Percentiles rank a stretch among this genome's conserved stretches.
phyloP scores from a whole-genome alignment of 73 alveolate genomes.

The Strombidium stylifer region DNA sequence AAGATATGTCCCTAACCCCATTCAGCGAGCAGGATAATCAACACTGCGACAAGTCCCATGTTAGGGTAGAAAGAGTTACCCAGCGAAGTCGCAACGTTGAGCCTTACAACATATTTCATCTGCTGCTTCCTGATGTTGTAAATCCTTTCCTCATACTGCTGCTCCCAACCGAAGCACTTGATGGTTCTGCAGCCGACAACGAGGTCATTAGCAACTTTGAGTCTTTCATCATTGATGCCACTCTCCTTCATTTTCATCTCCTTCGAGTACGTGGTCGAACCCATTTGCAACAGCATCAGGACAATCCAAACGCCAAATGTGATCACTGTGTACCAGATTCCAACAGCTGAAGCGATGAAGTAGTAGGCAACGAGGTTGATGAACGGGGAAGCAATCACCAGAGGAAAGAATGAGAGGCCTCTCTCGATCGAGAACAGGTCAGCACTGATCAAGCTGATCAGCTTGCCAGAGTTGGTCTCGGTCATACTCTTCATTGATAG shows the following conservation, averaged over 20 bases:
- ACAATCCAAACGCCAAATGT: too few species aligned
- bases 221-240: too few species aligned
- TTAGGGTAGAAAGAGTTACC: neutral
- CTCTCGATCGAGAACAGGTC: slow-evolving; percentile 6
- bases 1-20: neutral
- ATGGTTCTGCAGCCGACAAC: slow-evolving; percentile 63
- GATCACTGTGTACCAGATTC: too few species aligned
- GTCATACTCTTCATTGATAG: slow-evolving; percentile 2
- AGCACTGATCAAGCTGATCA: slow-evolving; percentile 7
- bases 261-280: too few species aligned
- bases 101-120: neutral
- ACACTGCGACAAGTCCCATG: neutral
- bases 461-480: slow-evolving; percentile 15
- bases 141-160: slow-evolving; percentile 9
- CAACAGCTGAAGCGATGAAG: too few species aligned
- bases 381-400: too few species aligned
- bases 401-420: too few species aligned
- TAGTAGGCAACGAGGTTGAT: too few species aligned
- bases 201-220: too few species aligned
- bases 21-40: neutral
- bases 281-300: too few species aligned
- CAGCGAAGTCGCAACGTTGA: neutral
- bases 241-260: too few species aligned
- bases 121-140: neutral
- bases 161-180: slow-evolving; percentile 52